phyloP scores from a whole-genome alignment of 139 green algal genomes.

The Astrephomene gubernaculifera region DNA sequence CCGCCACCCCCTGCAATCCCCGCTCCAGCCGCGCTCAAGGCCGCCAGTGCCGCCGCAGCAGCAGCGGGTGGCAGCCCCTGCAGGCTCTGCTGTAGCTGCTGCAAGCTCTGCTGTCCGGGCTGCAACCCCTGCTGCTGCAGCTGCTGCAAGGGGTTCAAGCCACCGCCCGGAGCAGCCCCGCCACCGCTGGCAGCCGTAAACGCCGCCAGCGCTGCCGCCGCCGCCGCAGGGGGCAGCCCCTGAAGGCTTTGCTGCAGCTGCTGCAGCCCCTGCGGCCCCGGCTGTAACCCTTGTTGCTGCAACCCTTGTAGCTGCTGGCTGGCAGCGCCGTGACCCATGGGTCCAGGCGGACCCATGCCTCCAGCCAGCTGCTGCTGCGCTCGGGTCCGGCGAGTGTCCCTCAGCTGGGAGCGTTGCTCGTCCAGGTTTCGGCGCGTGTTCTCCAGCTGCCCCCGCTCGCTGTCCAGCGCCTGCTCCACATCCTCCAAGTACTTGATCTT shows the following conservation, averaged over 20 bases:
- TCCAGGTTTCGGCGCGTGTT: constrained; percentile 17
- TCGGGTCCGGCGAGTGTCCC: background rate
- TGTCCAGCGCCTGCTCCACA: constrained; percentile 51
- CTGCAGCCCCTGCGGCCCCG: background rate
- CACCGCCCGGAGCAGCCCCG: no score
- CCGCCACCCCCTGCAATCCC: no score
- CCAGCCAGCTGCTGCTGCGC: constrained; percentile 41
- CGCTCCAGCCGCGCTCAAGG: background rate
- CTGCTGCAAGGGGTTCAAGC: no score
- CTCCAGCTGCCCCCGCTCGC: constrained; percentile 29
- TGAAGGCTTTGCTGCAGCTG: background rate
- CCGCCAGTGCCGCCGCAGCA: constrained; percentile 6
- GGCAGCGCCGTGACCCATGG: no score
- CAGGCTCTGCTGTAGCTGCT: background rate
- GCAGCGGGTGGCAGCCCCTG: constrained; percentile 26
- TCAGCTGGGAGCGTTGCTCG: background rate
- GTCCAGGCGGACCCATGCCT: no score
- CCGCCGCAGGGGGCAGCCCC: constrained; percentile 26
- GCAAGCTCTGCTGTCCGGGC: background rate
- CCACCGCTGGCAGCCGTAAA: background rate
- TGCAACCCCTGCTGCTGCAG: background rate
- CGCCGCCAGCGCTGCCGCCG: constrained; percentile 6
- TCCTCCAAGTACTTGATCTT: constrained; percentile 68
- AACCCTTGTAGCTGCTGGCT: no score
- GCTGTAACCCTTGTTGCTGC: background rate